Evolutionary conservation across 441 rosid species (phyloP).

Genomic region (Euphorbia schlechtendalii): DNA sequence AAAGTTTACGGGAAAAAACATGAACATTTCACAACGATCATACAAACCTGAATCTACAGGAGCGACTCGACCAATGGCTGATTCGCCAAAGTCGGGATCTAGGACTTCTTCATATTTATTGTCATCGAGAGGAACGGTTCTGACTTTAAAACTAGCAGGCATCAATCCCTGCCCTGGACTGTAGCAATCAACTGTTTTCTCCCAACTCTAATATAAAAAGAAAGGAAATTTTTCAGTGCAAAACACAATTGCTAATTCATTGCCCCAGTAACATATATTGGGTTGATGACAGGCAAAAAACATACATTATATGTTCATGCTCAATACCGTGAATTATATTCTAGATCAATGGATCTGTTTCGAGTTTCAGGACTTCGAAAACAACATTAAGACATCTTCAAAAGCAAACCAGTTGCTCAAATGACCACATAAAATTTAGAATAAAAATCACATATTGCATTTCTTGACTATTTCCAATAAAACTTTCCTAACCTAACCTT

Average conservation of each 20-base stretch:
- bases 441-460: background rate
- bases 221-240: background rate
- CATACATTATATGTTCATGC: background rate
- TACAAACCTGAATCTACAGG: slow-evolving; percentile 92
- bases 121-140: slow-evolving; percentile 66
- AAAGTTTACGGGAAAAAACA: slow-evolving; percentile 19
- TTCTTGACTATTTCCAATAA: background rate
- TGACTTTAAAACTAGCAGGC: slow-evolving; percentile 98
- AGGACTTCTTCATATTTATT: slow-evolving; percentile 70
- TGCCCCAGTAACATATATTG: background rate
- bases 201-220: slow-evolving; percentile 68
- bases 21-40: background rate
- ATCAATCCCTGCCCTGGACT: slow-evolving; percentile 96
- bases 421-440: background rate
- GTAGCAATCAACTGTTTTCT: slow-evolving; percentile 96
- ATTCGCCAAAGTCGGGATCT: slow-evolving; percentile 97
- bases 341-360: background rate
- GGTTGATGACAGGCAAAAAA: background rate
- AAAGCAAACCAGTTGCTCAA: background rate
- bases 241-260: background rate
- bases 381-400: background rate
- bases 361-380: background rate
- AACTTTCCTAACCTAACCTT: background rate
- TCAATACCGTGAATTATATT: background rate
- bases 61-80: slow-evolving; percentile 97